Base-by-base conservation (phyloP, 441 rosid genomes). In the Pelargonium citronellum region DNA sequence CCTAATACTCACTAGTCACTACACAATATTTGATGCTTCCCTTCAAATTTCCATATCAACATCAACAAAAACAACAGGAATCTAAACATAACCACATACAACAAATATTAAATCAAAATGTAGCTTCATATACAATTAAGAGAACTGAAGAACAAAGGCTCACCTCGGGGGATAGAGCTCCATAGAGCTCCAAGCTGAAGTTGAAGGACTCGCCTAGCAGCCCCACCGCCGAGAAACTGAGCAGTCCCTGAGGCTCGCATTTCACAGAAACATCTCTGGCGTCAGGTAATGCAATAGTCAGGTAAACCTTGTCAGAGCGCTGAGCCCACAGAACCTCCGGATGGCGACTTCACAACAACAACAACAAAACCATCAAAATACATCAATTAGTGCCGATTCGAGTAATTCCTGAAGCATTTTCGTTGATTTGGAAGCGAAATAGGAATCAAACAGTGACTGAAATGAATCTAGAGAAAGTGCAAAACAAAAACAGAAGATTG, bases 241-340 rank as follows among this genome's bases (percentile, higher is more conserved):
- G 88, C 0, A 82, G 37, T 4, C 97, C 93, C 66, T 82, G 82
- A 24, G 89, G 84, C 63, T 94, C 95, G 63, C 89, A 88, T 80
- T 87, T 88, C 41, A 88, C 93, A 0, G 91, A 82, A 67, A 94
- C 77, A 24, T 87, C 87, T 60, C 80, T 90, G 1, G 97, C 96
- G 66, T 94, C 98, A 7, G 98, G 97, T 64, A 94, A 83, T 22
- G 97, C 83, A 1, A 94, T 78, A 0, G 96, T 94, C 30, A 94
- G 73, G 80, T 88, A 85, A 7, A 91, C 89, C 77, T 83, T 91
- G 64, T 88, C 96, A 4, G 95, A 89, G 70, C 95, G 81, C 80
- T 94, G 97, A 68, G 98, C 98, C 97, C 96, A 91, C 47, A 94
- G 91, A 75, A 94, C 96, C 82, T 94, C 96, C 1, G 97, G 96